phyloP scores from a whole-genome alignment of 805 yeast species.

The Metschnikowia rubicola region DNA sequence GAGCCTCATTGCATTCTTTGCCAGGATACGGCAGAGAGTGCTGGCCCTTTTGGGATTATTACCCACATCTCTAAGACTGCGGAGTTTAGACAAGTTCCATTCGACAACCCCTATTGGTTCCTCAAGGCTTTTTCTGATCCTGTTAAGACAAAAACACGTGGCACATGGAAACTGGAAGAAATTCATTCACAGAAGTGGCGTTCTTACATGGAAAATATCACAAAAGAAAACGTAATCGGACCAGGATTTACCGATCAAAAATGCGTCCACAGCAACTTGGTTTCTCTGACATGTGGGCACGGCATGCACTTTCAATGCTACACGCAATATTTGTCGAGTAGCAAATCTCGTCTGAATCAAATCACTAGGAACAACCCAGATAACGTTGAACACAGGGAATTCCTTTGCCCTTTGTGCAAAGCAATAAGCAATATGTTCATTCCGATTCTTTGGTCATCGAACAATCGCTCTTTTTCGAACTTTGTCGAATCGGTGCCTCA shows the following conservation, averaged over 20 bases:
- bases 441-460: constrained; percentile 64
- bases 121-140: constrained; percentile 55
- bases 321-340: constrained; percentile 56
- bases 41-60: constrained; percentile 73
- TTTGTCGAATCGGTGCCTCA: constrained; percentile 17
- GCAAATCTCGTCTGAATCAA: constrained; percentile 57
- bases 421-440: constrained; percentile 79
- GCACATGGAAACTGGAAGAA: no score
- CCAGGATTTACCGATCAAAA: constrained; percentile 61
- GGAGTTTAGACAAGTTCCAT: constrained; percentile 62
- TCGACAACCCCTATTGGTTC: constrained; percentile 61
- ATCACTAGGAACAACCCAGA: constrained; percentile 82
- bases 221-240: constrained; percentile 50
- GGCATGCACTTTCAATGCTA: constrained; percentile 87
- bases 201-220: constrained; percentile 33
- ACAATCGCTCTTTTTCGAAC: constrained; percentile 31
- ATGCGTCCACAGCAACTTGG: constrained; percentile 40
- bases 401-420: constrained; percentile 88
- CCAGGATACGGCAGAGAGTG: constrained; percentile 65
- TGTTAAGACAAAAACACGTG: not conserved
- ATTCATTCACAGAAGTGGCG: constrained; percentile 26
- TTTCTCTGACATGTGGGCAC: constrained; percentile 84
- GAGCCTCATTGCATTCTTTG: constrained; percentile 76
- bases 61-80: constrained; percentile 57
- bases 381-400: constrained; percentile 64